Conservation (phyloP, 2,329 filamentous ascomycete genomes). For the Nemania serpens region DNA sequence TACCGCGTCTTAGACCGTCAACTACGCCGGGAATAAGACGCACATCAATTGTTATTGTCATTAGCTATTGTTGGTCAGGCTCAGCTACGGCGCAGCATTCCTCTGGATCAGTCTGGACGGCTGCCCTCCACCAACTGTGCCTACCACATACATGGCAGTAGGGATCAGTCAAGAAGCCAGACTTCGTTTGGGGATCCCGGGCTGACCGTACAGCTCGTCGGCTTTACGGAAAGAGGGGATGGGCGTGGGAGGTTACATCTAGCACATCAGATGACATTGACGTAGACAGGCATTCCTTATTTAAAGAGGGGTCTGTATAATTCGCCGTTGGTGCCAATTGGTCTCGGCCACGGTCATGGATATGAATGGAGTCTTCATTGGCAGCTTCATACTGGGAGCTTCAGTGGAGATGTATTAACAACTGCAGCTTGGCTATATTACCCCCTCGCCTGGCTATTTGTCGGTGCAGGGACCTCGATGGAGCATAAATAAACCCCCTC, state of each 20-base stretch:
- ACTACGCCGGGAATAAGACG: neutral
- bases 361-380: conserved; percentile 28
- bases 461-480: conserved; percentile 13
- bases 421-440: conserved; percentile 25
- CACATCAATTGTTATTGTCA: neutral
- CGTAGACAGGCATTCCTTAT: conserved; percentile 31
- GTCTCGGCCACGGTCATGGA: conserved; percentile 16
- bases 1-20: neutral
- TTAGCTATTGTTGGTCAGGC: neutral
- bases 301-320: conserved; percentile 26
- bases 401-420: conserved; percentile 15
- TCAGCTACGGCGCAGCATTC: neutral
- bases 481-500: conserved; percentile 35
- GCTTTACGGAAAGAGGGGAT: conserved; percentile 19
- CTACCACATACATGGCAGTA: neutral
- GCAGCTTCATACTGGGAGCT: conserved; percentile 25
- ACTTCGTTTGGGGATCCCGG: conserved; percentile 20
- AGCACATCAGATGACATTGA: conserved; percentile 36
- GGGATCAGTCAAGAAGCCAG: neutral
- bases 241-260: conserved; percentile 34
- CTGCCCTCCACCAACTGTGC: conserved; percentile 8
- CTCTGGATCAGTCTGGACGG: neutral
- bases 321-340: conserved; percentile 24
- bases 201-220: conserved; percentile 18
- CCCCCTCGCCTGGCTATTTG: conserved; percentile 36